These are phyloP conservation scores for Claviceps sp. DNA, from an alignment of 2,329 filamentous ascomycete species.

Conservation along the genomic window DNA sequence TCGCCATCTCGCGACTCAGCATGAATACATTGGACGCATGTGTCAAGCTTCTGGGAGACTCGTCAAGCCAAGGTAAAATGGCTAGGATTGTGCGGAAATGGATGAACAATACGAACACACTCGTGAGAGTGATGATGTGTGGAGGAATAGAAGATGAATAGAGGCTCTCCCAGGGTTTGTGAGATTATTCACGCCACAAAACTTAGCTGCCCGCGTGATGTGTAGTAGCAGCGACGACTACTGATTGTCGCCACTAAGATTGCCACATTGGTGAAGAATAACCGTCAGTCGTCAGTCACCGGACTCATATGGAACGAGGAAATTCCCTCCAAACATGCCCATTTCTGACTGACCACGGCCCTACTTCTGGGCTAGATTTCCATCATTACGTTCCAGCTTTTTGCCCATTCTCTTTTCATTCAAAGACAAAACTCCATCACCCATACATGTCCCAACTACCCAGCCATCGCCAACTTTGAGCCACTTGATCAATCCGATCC, in stretches of 20 bases:
- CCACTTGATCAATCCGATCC: conserved; percentile 40
- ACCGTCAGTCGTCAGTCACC: not conserved
- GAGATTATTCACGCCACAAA: not conserved
- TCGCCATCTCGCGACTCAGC: not conserved
- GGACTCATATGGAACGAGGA: not conserved
- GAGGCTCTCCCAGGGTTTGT: not conserved
- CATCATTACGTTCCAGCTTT: too few species aligned
- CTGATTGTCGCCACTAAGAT: not conserved
- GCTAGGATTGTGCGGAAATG: too few species aligned
- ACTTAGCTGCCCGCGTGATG: not conserved
- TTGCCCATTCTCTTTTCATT: too few species aligned
- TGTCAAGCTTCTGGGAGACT: not conserved
- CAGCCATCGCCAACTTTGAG: conserved; percentile 53
- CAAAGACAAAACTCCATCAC: not conserved
- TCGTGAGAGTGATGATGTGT: not conserved
- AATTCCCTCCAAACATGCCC: not conserved
- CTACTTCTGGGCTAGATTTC: too few species aligned
- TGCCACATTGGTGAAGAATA: not conserved
- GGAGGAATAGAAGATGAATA: not conserved
- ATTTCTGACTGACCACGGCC: not conserved
- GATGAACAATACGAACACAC: not conserved
- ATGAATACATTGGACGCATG: not conserved
- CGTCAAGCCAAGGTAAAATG: not conserved
- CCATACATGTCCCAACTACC: conserved; percentile 47
- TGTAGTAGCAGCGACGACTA: not conserved